phyloP scores from a whole-genome alignment of 805 yeast species.

The Cyberlindnera samutprakarnensis region DNA sequence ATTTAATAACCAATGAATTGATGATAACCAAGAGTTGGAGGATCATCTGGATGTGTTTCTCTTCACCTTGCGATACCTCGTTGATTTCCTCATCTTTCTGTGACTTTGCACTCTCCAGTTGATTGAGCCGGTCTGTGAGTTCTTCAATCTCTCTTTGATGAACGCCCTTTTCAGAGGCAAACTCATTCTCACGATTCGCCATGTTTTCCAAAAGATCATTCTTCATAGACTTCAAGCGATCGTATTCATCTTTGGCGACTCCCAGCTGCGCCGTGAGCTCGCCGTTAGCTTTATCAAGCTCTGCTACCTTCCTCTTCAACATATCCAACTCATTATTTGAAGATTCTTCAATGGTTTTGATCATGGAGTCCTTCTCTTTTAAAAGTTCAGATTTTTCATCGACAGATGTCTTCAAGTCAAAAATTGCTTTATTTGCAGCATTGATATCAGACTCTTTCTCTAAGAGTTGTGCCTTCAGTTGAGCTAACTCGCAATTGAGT shows the following conservation, averaged over 20 bases:
- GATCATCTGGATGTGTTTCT: conserved; percentile 20
- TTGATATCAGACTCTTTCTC: background rate
- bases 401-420: background rate
- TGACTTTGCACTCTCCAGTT: conserved; percentile 40
- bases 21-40: conserved; percentile 26
- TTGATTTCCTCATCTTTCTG: conserved; percentile 13
- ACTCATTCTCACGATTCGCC: conserved; percentile 56
- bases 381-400: conserved; percentile 2
- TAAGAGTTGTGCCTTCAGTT: background rate
- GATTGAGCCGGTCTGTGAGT: conserved; percentile 36
- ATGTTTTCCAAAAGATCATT: conserved; percentile 60
- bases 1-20: conserved; percentile 25
- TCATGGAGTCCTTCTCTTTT: background rate
- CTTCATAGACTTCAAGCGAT: conserved; percentile 34
- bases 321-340: background rate
- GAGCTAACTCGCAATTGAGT: background rate
- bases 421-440: background rate
- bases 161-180: conserved; percentile 41
- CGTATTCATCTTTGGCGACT: conserved; percentile 19
- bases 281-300: conserved; percentile 1
- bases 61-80: conserved; percentile 1
- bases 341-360: background rate
- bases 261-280: conserved; percentile 4
- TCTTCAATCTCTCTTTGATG: conserved; percentile 44
- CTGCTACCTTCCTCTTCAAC: background rate